A percentile compares a stretch with the other conserved stretches of the same genome.
Evolutionary conservation across 805 yeast species (phyloP).

Genomic region (Teunomyces tritomae): DNA sequence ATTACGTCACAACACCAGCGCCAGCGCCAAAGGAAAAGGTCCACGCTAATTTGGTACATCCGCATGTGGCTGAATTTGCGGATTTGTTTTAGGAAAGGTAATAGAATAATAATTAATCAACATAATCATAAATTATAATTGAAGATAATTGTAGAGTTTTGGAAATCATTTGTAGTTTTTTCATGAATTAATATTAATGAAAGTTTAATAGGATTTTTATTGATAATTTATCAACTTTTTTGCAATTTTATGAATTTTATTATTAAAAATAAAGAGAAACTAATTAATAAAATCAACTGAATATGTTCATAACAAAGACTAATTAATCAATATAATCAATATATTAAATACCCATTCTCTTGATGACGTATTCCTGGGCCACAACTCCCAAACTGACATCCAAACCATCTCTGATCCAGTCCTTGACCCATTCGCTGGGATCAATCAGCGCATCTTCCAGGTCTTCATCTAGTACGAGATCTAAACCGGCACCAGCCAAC

Average conservation of each 20-base stretch:
- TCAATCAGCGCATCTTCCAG: slow-evolving; percentile 21
- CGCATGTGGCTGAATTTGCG: slow-evolving; percentile 45
- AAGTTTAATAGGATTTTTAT: background rate
- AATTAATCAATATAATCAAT: background rate
- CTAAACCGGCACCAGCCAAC: slow-evolving; percentile 52
- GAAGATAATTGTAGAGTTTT: background rate
- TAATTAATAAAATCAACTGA: background rate
- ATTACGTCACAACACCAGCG: background rate
- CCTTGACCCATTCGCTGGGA: slow-evolving; percentile 44
- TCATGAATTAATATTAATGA: too few species aligned
- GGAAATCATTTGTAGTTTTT: too few species aligned
- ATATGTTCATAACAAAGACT: background rate
- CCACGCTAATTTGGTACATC: slow-evolving; percentile 29
- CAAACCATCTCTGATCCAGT: slow-evolving; percentile 57
- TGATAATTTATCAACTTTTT: too few species aligned
- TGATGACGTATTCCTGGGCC: slow-evolving; percentile 87
- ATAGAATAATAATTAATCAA: background rate
- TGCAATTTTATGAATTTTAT: too few species aligned
- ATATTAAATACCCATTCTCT: slow-evolving; percentile 71
- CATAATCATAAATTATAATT: background rate
- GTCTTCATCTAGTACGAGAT: slow-evolving; percentile 19
- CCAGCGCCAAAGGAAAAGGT: background rate
- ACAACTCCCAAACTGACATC: slow-evolving; percentile 77
- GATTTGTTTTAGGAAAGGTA: slow-evolving; percentile 31
- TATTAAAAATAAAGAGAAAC: background rate